Evolutionary conservation across 257 asterid species (phyloP).

Genomic region (Henckelia pumila): DNA sequence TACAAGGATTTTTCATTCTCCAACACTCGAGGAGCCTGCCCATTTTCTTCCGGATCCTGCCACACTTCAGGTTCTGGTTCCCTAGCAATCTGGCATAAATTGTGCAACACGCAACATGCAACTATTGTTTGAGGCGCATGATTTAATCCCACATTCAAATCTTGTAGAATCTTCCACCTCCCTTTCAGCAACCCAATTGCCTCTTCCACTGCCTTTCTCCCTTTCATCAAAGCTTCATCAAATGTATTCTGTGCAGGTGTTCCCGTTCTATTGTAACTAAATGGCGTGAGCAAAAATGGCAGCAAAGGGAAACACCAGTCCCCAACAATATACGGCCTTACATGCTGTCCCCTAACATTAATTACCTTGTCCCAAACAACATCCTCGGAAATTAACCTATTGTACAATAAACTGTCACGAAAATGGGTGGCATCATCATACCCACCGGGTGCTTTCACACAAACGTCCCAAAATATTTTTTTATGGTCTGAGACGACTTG

Average conservation of each 20-base stretch:
- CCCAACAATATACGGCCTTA: slow-evolving; percentile 88
- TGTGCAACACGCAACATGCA: slow-evolving; percentile 97
- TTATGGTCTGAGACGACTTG: slow-evolving; percentile 95
- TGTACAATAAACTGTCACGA: slow-evolving; percentile 80
- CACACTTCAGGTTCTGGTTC: slow-evolving; percentile 98
- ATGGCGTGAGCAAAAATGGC: slow-evolving; percentile 83
- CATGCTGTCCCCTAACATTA: slow-evolving; percentile 75
- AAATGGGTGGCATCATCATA: slow-evolving; percentile 87
- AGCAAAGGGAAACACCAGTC: slow-evolving; percentile 87
- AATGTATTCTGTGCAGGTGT: slow-evolving; percentile 77
- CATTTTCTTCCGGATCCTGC: slow-evolving; percentile 95
- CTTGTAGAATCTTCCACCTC: slow-evolving; percentile 93
- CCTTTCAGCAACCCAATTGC: slow-evolving; percentile 92
- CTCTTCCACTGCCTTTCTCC: slow-evolving; percentile 77
- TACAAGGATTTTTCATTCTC: slow-evolving; percentile 77
- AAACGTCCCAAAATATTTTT: slow-evolving; percentile 96
- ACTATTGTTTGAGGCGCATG: slow-evolving; percentile 94
- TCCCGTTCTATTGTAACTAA: slow-evolving; percentile 61
- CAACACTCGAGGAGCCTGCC: slow-evolving; percentile 66
- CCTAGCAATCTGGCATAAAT: slow-evolving; percentile 89
- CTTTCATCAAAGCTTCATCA: slow-evolving; percentile 83
- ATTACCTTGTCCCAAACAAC: slow-evolving; percentile 81
- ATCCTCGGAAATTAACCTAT: slow-evolving; percentile 70
- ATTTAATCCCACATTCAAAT: slow-evolving; percentile 82
- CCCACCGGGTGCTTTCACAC: slow-evolving; percentile 95